Evolutionary conservation across 345 rosid genomes (phyloP), one percentile per base, ranked within the genome.

Genomic region (Cardamine resedifolia): DNA sequence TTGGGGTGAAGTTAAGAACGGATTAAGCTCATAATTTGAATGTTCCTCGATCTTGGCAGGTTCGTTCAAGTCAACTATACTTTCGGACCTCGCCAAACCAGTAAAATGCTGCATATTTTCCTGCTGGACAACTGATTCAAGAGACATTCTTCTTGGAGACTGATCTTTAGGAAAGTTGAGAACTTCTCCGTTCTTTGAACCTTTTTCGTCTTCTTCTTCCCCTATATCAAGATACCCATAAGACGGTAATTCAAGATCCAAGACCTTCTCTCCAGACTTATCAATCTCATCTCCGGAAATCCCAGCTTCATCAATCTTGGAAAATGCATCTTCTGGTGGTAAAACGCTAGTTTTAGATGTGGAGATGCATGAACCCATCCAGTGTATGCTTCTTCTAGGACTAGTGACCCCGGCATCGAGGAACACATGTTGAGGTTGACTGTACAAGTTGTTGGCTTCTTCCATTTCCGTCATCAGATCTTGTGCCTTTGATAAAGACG

Each of bases 211-310:
- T 43, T 72, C 85, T 26, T 78, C 19, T n/a, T 53, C 81, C 50
- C 71, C 80, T 19, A 58, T 58, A 71, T 78, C 84, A 49, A 71
- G 58, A 70, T 68, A 71, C 33, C 58, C 79, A 3, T 60, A 63
- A 75, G 78, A 84, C 41, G 80, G 85, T 65, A 64, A 79, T 57
- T 83, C 85, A 51, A 83, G 85, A 80, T 81, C 81, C 79, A 85
- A 74, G 55, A 81, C 68, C 83, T 62, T 80, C 65, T 76, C 71
- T 23, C 79, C 80, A 56, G 71, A 48, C 71, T 53, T 81, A 53
- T 69, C 79, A 75, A 59, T 68, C 36, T 51, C 49, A 11, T 69
- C 75, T 74, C 52, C 33, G 6, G 55, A 45, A 20, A 58, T 1
- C 7, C 11, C 43, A 53, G 48, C 59, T 41, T 26, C 66, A 31